Evolutionary conservation across 129 eudicot species (phyloP).

Genomic region (Flaveria trinervia): DNA sequence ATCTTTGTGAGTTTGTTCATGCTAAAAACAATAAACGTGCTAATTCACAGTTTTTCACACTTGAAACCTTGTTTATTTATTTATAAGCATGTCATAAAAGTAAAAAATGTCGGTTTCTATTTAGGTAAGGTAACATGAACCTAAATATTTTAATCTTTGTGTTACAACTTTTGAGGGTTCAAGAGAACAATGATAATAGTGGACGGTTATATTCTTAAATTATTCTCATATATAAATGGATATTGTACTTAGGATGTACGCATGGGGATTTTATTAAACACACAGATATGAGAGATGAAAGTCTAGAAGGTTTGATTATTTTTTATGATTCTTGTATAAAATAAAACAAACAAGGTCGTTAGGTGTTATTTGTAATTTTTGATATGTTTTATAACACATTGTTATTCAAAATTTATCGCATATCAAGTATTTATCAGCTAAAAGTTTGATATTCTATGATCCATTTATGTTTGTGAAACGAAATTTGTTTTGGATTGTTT

Average conservation of each 20-base stretch:
- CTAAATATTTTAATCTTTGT: slow-evolving; percentile 1
- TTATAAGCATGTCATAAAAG: neutral
- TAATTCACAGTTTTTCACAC: slow-evolving; percentile 18
- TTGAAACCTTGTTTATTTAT: neutral
- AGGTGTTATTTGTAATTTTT: too few species aligned
- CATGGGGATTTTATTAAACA: neutral
- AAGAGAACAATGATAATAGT: neutral
- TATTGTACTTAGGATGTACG: neutral
- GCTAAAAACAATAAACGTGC: slow-evolving; percentile 27
- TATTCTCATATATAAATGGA: neutral
- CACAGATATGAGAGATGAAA: too few species aligned
- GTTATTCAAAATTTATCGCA: too few species aligned
- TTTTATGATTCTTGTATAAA: too few species aligned
- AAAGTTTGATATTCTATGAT: too few species aligned
- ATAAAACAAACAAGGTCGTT: too few species aligned
- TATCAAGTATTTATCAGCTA: too few species aligned
- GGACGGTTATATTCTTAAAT: neutral
- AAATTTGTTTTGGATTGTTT: too few species aligned
- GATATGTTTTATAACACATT: too few species aligned
- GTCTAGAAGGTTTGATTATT: too few species aligned
- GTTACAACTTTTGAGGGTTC: neutral
- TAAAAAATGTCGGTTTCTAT: slow-evolving; percentile 19
- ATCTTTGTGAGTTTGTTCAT: neutral
- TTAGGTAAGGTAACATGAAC: neutral
- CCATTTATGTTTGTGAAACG: too few species aligned